Conservation (phyloP, 306 rosid genomes). For the Erythrophleum fordii region DNA sequence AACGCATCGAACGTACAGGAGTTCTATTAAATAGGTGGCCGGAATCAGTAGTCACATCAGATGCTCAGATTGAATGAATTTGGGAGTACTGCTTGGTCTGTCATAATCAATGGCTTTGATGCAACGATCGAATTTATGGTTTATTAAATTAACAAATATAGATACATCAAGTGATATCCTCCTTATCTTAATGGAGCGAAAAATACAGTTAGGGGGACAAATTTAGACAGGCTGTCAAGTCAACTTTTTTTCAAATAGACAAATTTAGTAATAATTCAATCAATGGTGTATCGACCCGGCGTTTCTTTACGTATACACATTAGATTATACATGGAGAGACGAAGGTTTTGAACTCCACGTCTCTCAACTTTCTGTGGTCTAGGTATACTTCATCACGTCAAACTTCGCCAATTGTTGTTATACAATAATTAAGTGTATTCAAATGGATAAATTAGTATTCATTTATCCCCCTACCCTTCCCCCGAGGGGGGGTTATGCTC, state of each 20-base stretch:
- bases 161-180: too few relatives aligned
- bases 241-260: too few relatives aligned
- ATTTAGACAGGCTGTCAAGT: too few relatives aligned
- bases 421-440: too few relatives aligned
- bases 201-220: too few relatives aligned
- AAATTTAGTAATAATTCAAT: too few relatives aligned
- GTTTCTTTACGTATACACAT: not conserved
- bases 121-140: not conserved
- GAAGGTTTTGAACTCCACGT: not conserved
- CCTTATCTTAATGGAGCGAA: too few relatives aligned
- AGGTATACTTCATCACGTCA: not conserved
- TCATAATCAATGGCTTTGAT: not conserved
- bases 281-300: not conserved
- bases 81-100: not conserved
- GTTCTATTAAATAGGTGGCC: not conserved
- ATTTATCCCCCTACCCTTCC: too few relatives aligned
- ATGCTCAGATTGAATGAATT: not conserved
- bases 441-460: too few relatives aligned
- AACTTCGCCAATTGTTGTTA: not conserved
- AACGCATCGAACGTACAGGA: too few relatives aligned
- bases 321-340: not conserved
- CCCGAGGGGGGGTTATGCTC: too few relatives aligned
- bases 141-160: too few relatives aligned
- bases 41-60: not conserved
- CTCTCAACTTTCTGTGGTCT: not conserved